phyloP scores from a whole-genome alignment of 2,329 filamentous ascomycete genomes.

The Cercospora berteroae region DNA sequence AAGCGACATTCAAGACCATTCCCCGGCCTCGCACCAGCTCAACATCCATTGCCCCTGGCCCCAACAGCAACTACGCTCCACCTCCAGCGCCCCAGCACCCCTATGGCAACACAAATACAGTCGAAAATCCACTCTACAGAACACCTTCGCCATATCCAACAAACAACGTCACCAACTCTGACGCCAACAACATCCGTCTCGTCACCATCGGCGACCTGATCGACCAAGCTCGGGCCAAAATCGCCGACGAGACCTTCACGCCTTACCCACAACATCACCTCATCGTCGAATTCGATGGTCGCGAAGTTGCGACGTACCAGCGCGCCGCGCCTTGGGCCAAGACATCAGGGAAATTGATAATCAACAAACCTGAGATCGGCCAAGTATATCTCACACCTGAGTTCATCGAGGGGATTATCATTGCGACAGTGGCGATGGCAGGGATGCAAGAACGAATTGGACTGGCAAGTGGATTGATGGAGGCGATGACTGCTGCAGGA shows the following conservation, averaged over 20 bases:
- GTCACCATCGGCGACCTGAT: slow-evolving; percentile 15
- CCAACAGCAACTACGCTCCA: not conserved
- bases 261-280: slow-evolving; percentile 14
- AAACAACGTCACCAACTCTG: not conserved
- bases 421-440: slow-evolving; percentile 15
- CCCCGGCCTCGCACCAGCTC: not conserved
- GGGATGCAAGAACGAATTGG: slow-evolving; percentile 18
- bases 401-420: slow-evolving; percentile 16
- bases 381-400: slow-evolving; percentile 7
- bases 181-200: slow-evolving; percentile 2
- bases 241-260: slow-evolving; percentile 12
- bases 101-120: not conserved
- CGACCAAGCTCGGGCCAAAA: slow-evolving; percentile 7
- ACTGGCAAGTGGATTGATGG: slow-evolving; percentile 8
- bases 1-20: slow-evolving; percentile 9
- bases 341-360: slow-evolving; percentile 1
- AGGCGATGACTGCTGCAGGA: not conserved
- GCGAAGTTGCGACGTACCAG: slow-evolving; percentile 9
- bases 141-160: not conserved
- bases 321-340: slow-evolving; percentile 13
- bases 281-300: slow-evolving; percentile 7
- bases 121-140: not conserved
- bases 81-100: not conserved
- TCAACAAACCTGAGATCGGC: slow-evolving; percentile 1
- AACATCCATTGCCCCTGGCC: not conserved